Base-by-base conservation (phyloP, 2,329 filamentous ascomycete species). In the Trichoderma arundinaceum region DNA sequence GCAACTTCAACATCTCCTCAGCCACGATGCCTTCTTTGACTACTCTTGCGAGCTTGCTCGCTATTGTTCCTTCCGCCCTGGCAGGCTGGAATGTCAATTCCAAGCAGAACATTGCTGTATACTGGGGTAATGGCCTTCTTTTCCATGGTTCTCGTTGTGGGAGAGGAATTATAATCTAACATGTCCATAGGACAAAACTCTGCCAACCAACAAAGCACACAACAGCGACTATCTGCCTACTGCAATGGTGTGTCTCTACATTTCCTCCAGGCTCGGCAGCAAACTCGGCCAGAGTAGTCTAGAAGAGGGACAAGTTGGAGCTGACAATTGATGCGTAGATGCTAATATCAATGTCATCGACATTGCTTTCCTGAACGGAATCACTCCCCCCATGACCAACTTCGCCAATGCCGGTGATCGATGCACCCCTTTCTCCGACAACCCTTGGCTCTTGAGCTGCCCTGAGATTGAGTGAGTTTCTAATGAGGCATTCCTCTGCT, bases 361-460 rank as follows among this genome's bases (percentile, higher is more conserved):
- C 1, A 71, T 92, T 57, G 83, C 88, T 1, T 92, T 92, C 72
- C 71, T 91, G 64, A 82, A 83, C 58, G 81, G 80, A 54, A 83
- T 91, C 68, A 82, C 81, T 15, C 79, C 80, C 3, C 81, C 84
- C 0, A 79, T 81, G 46, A 77, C 88, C 65, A 90, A 92, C 76
- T 88, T 92, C 71, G 84, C 88, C 62, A 89, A 86, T 68, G 83
- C 85, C 7, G 84, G 84, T n/a, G 79, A 89, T 68, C 82, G 82
- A 51, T 92, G 89, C 76, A 84, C 82, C 5, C 75, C 78, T 1
- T 90, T 90, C 64, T 66, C 79, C 0, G 87, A 84, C n/a, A 87
- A 72, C 65, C 44, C 84, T 0, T 77, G 80, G 4, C 79, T 90
- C 8, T 77, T 88, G 15, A 80, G 82, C 67, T 92, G 90, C 70